These are phyloP conservation scores for Aspergillus novofumigatus DNA, from an alignment of 2,329 filamentous ascomycete genomes.

Conservation along the genomic window DNA sequence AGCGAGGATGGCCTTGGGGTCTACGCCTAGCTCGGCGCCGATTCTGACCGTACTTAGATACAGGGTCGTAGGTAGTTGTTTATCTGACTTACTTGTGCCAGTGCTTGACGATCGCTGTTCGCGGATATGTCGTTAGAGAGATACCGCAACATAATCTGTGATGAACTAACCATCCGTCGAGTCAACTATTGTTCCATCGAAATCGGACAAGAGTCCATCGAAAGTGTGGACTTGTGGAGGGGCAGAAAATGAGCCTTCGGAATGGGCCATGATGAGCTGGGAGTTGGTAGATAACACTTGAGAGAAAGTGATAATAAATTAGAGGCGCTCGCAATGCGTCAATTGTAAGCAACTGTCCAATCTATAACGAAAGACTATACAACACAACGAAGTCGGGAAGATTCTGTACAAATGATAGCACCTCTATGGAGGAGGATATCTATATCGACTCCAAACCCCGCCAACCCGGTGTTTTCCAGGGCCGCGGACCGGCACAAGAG, in stretches of 20 bases:
- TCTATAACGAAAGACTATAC: too few species aligned
- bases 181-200: conserved; percentile 47
- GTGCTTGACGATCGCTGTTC: conserved; percentile 58
- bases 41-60: conserved; percentile 27
- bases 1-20: conserved; percentile 77
- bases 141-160: not conserved
- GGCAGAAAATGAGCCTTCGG: conserved; percentile 36
- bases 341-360: too few species aligned
- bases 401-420: too few species aligned
- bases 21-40: conserved; percentile 76
- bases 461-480: not conserved
- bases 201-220: conserved; percentile 45
- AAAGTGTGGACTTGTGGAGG: conserved; percentile 36
- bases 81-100: conserved; percentile 53
- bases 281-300: conserved; percentile 1
- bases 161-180: conserved; percentile 40
- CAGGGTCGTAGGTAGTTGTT: not conserved
- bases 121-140: conserved; percentile 48
- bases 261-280: conserved; percentile 27
- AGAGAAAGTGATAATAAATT: not conserved
- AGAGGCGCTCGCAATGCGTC: too few species aligned
- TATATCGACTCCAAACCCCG: not conserved
- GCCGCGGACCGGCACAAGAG: conserved; percentile 20
- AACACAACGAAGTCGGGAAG: too few species aligned
- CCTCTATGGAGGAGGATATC: too few species aligned